Conservation (phyloP, 331 rosid species). For the Phaseolus coccineus region DNA sequence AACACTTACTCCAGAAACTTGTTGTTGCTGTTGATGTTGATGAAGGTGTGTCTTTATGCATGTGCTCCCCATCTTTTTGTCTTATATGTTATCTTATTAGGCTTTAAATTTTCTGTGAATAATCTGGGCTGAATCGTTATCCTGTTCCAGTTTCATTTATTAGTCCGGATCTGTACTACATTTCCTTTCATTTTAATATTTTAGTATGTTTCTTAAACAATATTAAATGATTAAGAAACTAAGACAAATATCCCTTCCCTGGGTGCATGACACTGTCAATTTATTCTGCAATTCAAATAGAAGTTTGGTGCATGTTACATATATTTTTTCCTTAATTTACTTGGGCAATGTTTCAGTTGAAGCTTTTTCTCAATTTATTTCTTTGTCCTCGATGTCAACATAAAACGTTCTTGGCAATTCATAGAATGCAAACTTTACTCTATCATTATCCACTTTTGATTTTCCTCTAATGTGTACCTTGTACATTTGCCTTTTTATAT, state of each 20-base stretch:
- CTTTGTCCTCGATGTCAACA: not conserved
- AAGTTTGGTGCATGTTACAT: constrained; percentile 4
- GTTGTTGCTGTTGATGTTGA: constrained; percentile 89
- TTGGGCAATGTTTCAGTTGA: constrained; percentile 8
- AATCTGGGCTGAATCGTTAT: not conserved
- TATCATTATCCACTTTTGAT: not conserved
- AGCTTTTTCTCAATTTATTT: not conserved
- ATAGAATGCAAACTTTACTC: not conserved
- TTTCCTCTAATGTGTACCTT: constrained; percentile 11
- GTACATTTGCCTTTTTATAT: constrained; percentile 26
- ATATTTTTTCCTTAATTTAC: not conserved
- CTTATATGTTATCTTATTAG: not conserved
- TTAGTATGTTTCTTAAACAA: not conserved
- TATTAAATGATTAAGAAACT: constrained; percentile 10
- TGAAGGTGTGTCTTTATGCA: constrained; percentile 61
- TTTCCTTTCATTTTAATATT: not conserved
- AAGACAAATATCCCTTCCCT: not conserved
- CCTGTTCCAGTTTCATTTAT: not conserved
- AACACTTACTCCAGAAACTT: constrained; percentile 52
- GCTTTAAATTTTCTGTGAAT: not conserved
- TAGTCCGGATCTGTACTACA: not conserved
- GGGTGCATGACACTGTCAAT: not conserved
- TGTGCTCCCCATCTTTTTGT: not conserved
- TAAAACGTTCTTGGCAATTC: not conserved
- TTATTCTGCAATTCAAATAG: not conserved